Base-by-base conservation (phyloP, 208 protist genomes). In the Acanthamoeba culbertsoni region DNA sequence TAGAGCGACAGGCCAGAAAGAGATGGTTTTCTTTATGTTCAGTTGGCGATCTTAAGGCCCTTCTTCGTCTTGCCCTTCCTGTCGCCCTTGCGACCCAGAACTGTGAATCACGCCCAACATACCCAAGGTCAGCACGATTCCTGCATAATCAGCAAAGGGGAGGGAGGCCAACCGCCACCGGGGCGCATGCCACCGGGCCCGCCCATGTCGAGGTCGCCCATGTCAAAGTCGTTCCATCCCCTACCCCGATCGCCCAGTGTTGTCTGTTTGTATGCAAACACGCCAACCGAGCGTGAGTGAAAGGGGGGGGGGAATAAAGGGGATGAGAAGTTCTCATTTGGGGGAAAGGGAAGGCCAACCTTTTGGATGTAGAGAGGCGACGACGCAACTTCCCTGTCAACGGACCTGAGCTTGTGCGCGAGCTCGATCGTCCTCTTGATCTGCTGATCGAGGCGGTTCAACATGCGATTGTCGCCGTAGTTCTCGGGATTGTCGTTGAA, bases 401-500 rank as follows among this genome's bases (percentile, higher is more conserved):
- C 46, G 43, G 42, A 45, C 82, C 42, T 90, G 26, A 90, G 82
- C 42, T 90, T 90, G 82, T 63, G 46, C 31, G 82, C 82, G n/a
- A 90, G 43, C 48, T 90, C 82, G 55, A 90, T 90, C 28, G 82
- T 65, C 37, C 53, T 65, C 37, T 90, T 55, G 53, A 96, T 92
- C 31, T 95, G 89, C 26, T 0, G 12, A 28, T 93, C 63, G 1
- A 96, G 59, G 14, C 94, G 42, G 51, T 53, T 53, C 20, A 95
- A 84, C 75, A 93, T 86, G 18, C 1, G 1, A 45, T 45, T 26
- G 31, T 88, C 63, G 55, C 75, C 84, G 82, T 91, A 96, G 46
- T 51, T 42, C 77, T 97, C 86, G 48, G 62, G 65, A 14, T 92
- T 94, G 18, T 96, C 94, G 33, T 96, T 43, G 65, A 97, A 97